phyloP scores from a whole-genome alignment of 768 basidiomycete genomes.

The Leccinum disarticulatum region DNA sequence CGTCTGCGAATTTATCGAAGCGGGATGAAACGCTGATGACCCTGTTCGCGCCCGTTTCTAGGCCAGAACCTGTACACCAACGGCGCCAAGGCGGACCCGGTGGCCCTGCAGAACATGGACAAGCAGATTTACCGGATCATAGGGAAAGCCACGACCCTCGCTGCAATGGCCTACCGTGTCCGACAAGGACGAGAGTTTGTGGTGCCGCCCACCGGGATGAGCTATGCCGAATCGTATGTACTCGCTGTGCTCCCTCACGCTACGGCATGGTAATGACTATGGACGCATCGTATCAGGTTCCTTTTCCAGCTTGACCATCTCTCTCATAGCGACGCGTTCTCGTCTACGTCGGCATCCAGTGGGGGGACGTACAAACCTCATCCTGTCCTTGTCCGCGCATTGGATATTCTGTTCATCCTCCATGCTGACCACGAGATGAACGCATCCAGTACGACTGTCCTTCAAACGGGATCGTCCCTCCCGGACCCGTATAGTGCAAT shows the following conservation, averaged over 20 bases:
- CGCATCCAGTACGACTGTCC: conserved; percentile 79
- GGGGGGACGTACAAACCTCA: conserved; percentile 67
- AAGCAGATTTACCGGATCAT: conserved; percentile 89
- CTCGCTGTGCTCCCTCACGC: not conserved
- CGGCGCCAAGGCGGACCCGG: conserved; percentile 61
- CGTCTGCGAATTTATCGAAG: not conserved
- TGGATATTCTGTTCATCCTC: conserved; percentile 84
- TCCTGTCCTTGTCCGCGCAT: conserved; percentile 81
- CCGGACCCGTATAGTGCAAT: conserved; percentile 91
- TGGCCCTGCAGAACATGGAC: conserved; percentile 79
- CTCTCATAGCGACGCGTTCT: conserved; percentile 32
- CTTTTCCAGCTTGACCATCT: conserved; percentile 90
- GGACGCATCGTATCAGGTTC: conserved; percentile 48
- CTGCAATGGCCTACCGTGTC: conserved; percentile 94
- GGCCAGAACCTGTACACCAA: conserved; percentile 79
- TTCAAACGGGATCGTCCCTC: conserved; percentile 86
- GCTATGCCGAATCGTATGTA: conserved; percentile 76
- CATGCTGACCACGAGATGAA: conserved; percentile 93
- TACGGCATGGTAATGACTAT: not conserved
- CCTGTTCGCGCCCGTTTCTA: conserved; percentile 24
- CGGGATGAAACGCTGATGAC: conserved; percentile 3
- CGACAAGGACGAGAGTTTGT: conserved; percentile 90
- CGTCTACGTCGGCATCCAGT: conserved; percentile 41
- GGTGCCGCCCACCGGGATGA: conserved; percentile 75
- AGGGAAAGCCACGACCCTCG: conserved; percentile 86